Evolutionary conservation across 2,329 filamentous ascomycete species (phyloP).

Genomic region (Alternaria sp.): DNA sequence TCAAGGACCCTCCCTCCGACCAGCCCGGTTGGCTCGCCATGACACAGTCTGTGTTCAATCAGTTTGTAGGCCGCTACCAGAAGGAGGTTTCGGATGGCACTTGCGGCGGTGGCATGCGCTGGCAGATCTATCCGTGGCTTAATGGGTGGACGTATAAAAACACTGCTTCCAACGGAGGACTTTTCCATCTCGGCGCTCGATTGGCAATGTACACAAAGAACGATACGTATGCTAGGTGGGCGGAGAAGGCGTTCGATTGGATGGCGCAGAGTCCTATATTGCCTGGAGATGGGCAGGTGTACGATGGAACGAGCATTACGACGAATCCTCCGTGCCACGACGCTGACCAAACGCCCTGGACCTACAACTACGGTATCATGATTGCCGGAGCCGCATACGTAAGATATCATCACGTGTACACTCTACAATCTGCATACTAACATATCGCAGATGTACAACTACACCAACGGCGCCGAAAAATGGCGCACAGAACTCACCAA

Average conservation of each 20-base stretch:
- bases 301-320: constrained; percentile 38
- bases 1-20: constrained; percentile 52
- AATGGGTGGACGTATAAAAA: constrained; percentile 52
- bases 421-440: constrained; percentile 5
- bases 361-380: constrained; percentile 51
- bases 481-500: constrained; percentile 44
- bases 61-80: constrained; percentile 47
- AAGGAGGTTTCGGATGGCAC: constrained; percentile 31
- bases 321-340: constrained; percentile 36
- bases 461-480: constrained; percentile 47
- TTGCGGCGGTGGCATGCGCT: constrained; percentile 49
- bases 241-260: constrained; percentile 50
- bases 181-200: constrained; percentile 51
- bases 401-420: not conserved
- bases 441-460: constrained; percentile 49
- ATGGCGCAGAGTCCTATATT: constrained; percentile 39
- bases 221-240: constrained; percentile 49
- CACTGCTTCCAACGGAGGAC: constrained; percentile 50
- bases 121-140: constrained; percentile 50
- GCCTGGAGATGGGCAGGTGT: constrained; percentile 35
- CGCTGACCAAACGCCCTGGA: constrained; percentile 46
- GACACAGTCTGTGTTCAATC: constrained; percentile 53
- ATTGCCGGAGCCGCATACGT: constrained; percentile 48
- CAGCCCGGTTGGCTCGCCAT: constrained; percentile 57
- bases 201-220: constrained; percentile 51